Percentiles rank a stretch among this genome's conserved stretches.
Conservation (phyloP, 1,139 yeast species). For the Yamadazyma triangularis region DNA sequence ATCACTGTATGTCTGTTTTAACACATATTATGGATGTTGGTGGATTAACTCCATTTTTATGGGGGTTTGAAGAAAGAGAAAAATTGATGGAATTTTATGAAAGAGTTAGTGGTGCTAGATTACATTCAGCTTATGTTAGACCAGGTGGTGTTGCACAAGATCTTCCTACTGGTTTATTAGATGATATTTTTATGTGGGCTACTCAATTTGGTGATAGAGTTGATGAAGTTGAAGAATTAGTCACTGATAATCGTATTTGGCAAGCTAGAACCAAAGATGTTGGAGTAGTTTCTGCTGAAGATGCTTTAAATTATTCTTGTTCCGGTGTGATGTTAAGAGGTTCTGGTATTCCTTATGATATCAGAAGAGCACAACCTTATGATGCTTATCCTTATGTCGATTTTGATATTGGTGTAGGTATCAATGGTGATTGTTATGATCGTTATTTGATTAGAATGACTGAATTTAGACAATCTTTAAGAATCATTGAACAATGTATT, state of each 20-base stretch:
- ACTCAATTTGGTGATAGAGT: slow-evolving; percentile 92
- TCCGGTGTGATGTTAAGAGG: slow-evolving; percentile 92
- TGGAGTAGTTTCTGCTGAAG: slow-evolving; percentile 81
- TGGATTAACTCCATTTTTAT: slow-evolving; percentile 86
- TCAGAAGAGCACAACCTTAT: slow-evolving; percentile 84
- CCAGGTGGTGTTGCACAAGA: slow-evolving; percentile 94
- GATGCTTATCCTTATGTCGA: slow-evolving; percentile 87
- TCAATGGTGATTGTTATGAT: slow-evolving; percentile 88
- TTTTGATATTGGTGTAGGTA: slow-evolving; percentile 82
- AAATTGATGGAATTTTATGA: slow-evolving; percentile 92
- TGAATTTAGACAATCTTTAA: slow-evolving; percentile 85
- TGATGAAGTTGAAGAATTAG: slow-evolving; percentile 86
- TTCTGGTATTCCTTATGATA: slow-evolving; percentile 82
- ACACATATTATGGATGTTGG: slow-evolving; percentile 96
- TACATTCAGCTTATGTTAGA: slow-evolving; percentile 83
- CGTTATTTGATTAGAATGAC: slow-evolving; percentile 87
- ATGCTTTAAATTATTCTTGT: slow-evolving; percentile 75
- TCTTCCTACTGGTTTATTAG: slow-evolving; percentile 79
- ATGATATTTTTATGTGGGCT: slow-evolving; percentile 94
- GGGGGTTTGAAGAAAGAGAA: slow-evolving; percentile 95
- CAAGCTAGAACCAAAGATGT: slow-evolving; percentile 80
- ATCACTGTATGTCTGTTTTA: slow-evolving; percentile 82
- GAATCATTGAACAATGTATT: slow-evolving; percentile 86
- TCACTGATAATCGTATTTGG: slow-evolving; percentile 92
- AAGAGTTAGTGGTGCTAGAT: slow-evolving; percentile 86